Base-by-base conservation (phyloP, 768 basidiomycete species). In the Lactifluus echinatus region DNA sequence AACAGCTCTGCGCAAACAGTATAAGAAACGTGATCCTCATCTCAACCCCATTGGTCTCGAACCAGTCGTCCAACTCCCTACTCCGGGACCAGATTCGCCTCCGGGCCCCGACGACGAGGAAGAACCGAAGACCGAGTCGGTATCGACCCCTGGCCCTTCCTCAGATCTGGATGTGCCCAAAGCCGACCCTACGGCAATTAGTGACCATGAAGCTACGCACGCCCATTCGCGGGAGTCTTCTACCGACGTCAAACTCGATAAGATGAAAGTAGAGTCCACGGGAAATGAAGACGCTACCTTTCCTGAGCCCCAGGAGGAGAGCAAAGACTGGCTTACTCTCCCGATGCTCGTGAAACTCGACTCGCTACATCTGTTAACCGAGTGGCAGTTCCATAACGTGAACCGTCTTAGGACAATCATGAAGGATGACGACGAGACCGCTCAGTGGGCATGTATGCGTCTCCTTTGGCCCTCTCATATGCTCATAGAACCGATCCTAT, bases 311-410 rank as follows among this genome's bases (percentile, higher is more conserved):
- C 61, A 66, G 40, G 74, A 72, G 55, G 75, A 78, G 62, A 74
- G 79, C 37, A 75, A 76, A 55, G 77, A 87, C 65, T 92, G 89
- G 89, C 72, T 81, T 43, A 76, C 84, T 43, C 79, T 92, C 26
- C 75, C 83, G 2, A 82, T 87, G 78, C 75, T 83, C 39, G 71
- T 72, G 33, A 89, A 90, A 70, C 78, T 93, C 42, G 85, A 90
- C 58, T 82, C 85, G 3, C 71, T 92, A 65, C 80, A 89, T 63
- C 72, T 79, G 15, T 72, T 93, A 48, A 78, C 77, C 28, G 91
- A 93, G 70, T 93, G 91, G 91, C 88, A 90, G 64, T 91, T 93
- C 61, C 84, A 89, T 57, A 88, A 89, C 65, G 80, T 88, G 4
- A 75, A 76, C 51, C 77, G 85, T 53, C 64, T 93, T 21, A 76